Percentiles rank a stretch among this genome's conserved stretches.
Evolutionary conservation across 495 filamentous ascomycete genomes (phyloP).

Genomic region (Thermochaetoides thermophila): DNA sequence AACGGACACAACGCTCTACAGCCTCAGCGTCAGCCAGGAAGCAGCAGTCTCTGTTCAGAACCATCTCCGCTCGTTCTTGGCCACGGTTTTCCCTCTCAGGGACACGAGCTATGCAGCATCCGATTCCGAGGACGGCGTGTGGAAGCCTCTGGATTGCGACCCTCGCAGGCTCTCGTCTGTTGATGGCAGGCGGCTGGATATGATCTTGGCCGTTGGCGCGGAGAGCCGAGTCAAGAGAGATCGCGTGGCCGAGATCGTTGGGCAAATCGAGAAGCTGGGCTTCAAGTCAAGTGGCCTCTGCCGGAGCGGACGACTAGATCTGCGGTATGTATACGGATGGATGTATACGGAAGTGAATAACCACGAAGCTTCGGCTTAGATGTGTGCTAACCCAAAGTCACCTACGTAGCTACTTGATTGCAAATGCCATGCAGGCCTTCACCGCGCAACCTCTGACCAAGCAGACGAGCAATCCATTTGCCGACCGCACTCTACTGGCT

Average conservation of each 20-base stretch:
- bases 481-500: conserved; percentile 27
- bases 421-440: conserved; percentile 34
- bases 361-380: too few species aligned
- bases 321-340: conserved; percentile 32
- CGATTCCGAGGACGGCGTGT: too few species aligned
- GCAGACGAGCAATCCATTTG: conserved; percentile 32
- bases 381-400: too few species aligned
- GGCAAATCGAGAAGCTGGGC: conserved; percentile 29
- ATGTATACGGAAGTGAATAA: too few species aligned
- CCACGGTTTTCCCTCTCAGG: not conserved
- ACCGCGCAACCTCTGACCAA: conserved; percentile 27
- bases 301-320: conserved; percentile 26
- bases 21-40: conserved; percentile 18
- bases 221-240: conserved; percentile 24
- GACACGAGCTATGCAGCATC: too few species aligned
- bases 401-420: conserved; percentile 26
- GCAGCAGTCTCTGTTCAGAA: conserved; percentile 30
- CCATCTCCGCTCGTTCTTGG: conserved; percentile 24
- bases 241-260: conserved; percentile 19
- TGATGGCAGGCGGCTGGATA: conserved; percentile 20
- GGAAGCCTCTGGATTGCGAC: conserved; percentile 23
- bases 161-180: conserved; percentile 2
- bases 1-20: conserved; percentile 16
- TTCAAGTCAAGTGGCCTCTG: conserved; percentile 18
- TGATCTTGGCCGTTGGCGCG: conserved; percentile 30